These are phyloP conservation scores for Leccinellum albellum DNA, from an alignment of 768 basidiomycete species.

Conservation along the genomic window DNA sequence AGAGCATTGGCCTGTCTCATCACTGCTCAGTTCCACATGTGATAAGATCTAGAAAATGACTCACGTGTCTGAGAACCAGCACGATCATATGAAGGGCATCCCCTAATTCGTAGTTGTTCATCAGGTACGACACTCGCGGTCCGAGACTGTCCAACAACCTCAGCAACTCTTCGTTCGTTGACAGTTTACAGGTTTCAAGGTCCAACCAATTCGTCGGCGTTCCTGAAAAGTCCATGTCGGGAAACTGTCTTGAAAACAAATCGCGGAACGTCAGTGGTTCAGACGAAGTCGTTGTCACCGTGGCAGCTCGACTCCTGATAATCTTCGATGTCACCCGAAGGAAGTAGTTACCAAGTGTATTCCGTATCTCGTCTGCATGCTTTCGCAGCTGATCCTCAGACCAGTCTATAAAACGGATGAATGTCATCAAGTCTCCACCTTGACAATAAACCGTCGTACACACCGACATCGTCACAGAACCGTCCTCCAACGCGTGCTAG, in stretches of 20 bases:
- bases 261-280: conserved; percentile 16
- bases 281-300: background rate
- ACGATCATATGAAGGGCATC: too few species aligned
- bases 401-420: conserved; percentile 56
- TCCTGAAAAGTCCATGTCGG: background rate
- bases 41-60: conserved; percentile 15
- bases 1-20: conserved; percentile 60
- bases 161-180: conserved; percentile 23
- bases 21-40: background rate
- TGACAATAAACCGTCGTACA: conserved; percentile 12
- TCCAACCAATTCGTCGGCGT: conserved; percentile 2
- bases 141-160: conserved; percentile 20
- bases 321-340: conserved; percentile 58
- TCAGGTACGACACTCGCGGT: conserved; percentile 20
- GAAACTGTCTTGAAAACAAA: conserved; percentile 10
- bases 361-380: conserved; percentile 53
- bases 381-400: conserved; percentile 68
- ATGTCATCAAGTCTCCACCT: background rate
- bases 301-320: conserved; percentile 35
- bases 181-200: conserved; percentile 13
- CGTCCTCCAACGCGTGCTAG: conserved; percentile 64
- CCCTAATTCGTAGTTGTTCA: conserved; percentile 47
- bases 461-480: conserved; percentile 74
- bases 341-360: conserved; percentile 75
- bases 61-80: conserved; percentile 46